Conservation (phyloP, 1,139 yeast species). For the Meyerozyma carpophila region DNA sequence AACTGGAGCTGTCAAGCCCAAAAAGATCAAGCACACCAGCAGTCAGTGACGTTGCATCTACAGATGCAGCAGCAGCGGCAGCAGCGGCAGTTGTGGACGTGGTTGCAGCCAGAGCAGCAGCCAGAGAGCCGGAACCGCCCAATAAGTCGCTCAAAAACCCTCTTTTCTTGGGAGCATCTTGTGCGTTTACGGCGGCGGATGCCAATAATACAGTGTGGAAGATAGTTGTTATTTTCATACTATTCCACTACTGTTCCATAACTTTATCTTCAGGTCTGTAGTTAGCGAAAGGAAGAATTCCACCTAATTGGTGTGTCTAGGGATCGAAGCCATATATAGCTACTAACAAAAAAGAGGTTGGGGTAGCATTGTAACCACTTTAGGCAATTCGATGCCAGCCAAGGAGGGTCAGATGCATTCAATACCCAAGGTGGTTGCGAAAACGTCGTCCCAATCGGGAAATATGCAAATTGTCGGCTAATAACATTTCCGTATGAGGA, state of each 20-base stretch:
- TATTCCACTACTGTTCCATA: constrained; percentile 5
- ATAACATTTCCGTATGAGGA: constrained; percentile 1
- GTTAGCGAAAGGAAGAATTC: constrained; percentile 8
- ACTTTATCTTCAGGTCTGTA: constrained; percentile 5
- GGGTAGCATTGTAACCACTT: constrained; percentile 2
- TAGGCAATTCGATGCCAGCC: constrained; percentile 1
- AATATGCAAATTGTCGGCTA: constrained; percentile 3
- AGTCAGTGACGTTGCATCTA: neutral
- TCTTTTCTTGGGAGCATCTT: constrained; percentile 9
- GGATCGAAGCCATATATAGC: constrained; percentile 1
- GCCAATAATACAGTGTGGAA: constrained; percentile 16
- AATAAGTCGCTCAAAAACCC: constrained; percentile 14
- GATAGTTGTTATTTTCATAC: constrained; percentile 17
- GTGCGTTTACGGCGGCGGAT: constrained; percentile 15
- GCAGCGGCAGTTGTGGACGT: neutral
- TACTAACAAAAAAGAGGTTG: constrained; percentile 1
- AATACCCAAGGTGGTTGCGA: constrained; percentile 2
- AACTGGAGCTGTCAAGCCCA: neutral
- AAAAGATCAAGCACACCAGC: neutral
- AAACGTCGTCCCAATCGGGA: constrained; percentile 4
- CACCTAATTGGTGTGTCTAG: constrained; percentile 2
- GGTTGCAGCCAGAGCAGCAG: constrained; percentile 4
- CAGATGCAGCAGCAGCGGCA: constrained; percentile 4
- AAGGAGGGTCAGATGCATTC: constrained; percentile 4
- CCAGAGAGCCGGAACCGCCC: constrained; percentile 6